Evolutionary conservation across 1,139 yeast genomes (phyloP).

Genomic region (Pneumocystis murina): DNA sequence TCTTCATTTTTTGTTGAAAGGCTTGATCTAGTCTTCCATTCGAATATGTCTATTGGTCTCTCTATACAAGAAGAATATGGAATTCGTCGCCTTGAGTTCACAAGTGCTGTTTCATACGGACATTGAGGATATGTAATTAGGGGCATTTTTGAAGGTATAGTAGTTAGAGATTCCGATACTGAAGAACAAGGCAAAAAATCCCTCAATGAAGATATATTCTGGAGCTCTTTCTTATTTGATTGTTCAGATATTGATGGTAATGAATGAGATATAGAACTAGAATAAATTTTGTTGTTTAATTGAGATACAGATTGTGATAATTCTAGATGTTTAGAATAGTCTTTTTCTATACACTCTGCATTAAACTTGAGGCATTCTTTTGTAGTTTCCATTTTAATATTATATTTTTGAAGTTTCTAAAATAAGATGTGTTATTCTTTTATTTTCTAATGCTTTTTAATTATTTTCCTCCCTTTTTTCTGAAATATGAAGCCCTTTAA

Average conservation of each 20-base stretch:
- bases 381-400: not conserved
- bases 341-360: not conserved
- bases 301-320: not conserved
- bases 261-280: not conserved
- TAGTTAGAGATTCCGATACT: not conserved
- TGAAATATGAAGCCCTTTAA: not conserved
- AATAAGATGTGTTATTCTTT: not conserved
- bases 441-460: not conserved
- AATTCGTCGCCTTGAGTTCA: slow-evolving; percentile 14
- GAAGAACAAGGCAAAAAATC: not conserved
- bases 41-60: slow-evolving; percentile 9
- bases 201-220: not conserved
- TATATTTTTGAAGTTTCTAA: not conserved
- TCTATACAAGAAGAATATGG: slow-evolving; percentile 15
- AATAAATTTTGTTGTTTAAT: not conserved
- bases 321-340: not conserved
- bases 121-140: not conserved
- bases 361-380: not conserved
- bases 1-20: slow-evolving; percentile 13
- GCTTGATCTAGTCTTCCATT: slow-evolving; percentile 7
- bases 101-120: slow-evolving; percentile 13
- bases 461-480: not conserved
- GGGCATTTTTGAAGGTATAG: not conserved
- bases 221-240: not conserved
- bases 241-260: not conserved